These are phyloP conservation scores for Hura crepitans DNA, from an alignment of 441 rosid genomes.

Conservation along the genomic window DNA sequence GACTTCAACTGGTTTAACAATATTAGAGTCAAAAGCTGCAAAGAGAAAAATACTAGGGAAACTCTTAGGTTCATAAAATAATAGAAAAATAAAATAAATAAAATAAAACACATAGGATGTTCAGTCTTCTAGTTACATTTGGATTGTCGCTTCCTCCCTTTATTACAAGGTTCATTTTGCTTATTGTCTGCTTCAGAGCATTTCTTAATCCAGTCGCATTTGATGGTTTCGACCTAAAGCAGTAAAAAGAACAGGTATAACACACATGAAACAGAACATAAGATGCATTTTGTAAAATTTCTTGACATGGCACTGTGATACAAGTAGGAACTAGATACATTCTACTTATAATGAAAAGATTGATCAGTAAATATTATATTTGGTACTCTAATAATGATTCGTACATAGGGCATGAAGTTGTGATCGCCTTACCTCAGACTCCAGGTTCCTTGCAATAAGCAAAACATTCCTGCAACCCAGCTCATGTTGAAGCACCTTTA, in stretches of 20 bases:
- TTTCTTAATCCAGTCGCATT: too few species aligned
- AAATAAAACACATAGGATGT: neutral
- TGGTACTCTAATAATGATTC: neutral
- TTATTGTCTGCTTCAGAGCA: too few species aligned
- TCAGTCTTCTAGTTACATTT: slow-evolving; percentile 10
- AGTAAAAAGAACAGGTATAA: too few species aligned
- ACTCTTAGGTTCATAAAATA: neutral
- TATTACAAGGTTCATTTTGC: too few species aligned
- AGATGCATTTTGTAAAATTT: neutral
- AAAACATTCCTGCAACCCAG: slow-evolving; percentile 47
- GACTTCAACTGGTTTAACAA: slow-evolving; percentile 7
- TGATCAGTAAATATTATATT: neutral
- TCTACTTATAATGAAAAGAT: neutral
- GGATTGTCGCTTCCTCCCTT: too few species aligned
- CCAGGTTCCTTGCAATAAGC: slow-evolving; percentile 39
- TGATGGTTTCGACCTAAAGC: too few species aligned
- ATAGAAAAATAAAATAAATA: too few species aligned
- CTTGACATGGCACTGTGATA: neutral
- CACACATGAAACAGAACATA: neutral
- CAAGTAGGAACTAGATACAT: neutral
- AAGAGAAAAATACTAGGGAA: neutral
- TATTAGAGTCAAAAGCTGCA: slow-evolving; percentile 15
- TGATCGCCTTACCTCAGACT: slow-evolving; percentile 27
- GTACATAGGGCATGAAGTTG: neutral
- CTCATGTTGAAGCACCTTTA: slow-evolving; percentile 54